Base-by-base conservation (phyloP, 352 stramenopile genomes). In the Sclerospora graminicola region DNA sequence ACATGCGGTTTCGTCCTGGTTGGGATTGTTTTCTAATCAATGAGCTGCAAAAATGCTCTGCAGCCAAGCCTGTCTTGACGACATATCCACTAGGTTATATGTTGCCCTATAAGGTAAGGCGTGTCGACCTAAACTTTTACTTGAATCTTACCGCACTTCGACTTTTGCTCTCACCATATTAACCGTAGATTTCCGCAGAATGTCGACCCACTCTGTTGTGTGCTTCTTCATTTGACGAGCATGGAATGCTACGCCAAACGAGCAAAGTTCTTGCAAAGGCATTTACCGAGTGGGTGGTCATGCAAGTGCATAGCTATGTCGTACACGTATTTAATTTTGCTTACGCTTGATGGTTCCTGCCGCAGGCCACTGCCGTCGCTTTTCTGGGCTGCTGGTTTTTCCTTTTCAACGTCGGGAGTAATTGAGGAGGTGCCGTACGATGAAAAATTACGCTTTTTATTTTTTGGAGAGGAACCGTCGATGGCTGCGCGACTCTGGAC, bases 1-100 rank as follows among this genome's bases (percentile, higher is more conserved):
- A 98, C n/a, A n/a, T n/a, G n/a, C n/a, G n/a, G n/a, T n/a, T n/a
- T n/a, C n/a, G n/a, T n/a, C n/a, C n/a, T n/a, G n/a, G n/a, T n/a
- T n/a, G n/a, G n/a, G n/a, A n/a, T n/a, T n/a, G n/a, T n/a, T n/a
- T n/a, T n/a, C n/a, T n/a, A n/a, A n/a, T n/a, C n/a, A n/a, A n/a
- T n/a, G n/a, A n/a, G n/a, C n/a, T n/a, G n/a, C n/a, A n/a, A 8
- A 57, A 66, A 9, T 84, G 69, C 34, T 30, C 47, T 1, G 54
- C 52, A 8, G 4, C 46, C 8, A 88, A 89, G 38, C 51, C 88
- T 7, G 77, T 98, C 18, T 54, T 98, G 10, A 97, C 94, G 8
- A 93, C 90, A 2, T 98, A 98, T 52, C 91, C 91, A 13, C 60
- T 90, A 15, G 90, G 76, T 5, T 98, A 97, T n/a, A n/a, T n/a